These are phyloP conservation scores for Grosmannia clavigera DNA, from an alignment of 2,329 filamentous ascomycete species.

Conservation along the genomic window DNA sequence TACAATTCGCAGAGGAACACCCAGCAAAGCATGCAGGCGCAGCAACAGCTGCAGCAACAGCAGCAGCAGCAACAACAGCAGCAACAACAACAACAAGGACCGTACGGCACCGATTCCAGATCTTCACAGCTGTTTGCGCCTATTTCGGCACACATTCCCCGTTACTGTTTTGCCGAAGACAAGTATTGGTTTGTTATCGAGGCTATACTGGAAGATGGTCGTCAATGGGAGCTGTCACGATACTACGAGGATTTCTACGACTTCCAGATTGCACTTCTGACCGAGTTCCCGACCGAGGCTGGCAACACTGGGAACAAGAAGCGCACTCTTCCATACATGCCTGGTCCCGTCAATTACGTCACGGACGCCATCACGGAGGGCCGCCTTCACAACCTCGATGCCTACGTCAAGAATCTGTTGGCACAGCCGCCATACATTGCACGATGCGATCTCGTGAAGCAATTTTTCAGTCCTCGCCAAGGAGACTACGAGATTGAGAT, in stretches of 20 bases:
- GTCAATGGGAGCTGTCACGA: slow-evolving; percentile 83
- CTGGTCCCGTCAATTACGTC: slow-evolving; percentile 91
- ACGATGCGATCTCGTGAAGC: slow-evolving; percentile 69
- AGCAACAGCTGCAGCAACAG: slow-evolving; percentile 13
- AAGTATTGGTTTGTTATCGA: slow-evolving; percentile 99
- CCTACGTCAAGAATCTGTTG: slow-evolving; percentile 88
- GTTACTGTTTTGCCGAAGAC: slow-evolving; percentile 91
- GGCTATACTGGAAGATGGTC: slow-evolving; percentile 76
- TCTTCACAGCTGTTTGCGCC: slow-evolving; percentile 58
- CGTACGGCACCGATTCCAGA: slow-evolving; percentile 23
- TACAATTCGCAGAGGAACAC: slow-evolving; percentile 17
- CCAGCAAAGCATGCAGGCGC: slow-evolving; percentile 19
- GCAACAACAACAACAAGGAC: background rate
- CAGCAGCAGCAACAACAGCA: no score
- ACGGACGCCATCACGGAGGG: slow-evolving; percentile 97
- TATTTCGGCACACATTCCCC: slow-evolving; percentile 70
- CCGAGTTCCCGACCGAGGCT: slow-evolving; percentile 83
- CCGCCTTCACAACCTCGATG: slow-evolving; percentile 80
- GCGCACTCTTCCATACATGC: slow-evolving; percentile 90
- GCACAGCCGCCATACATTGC: slow-evolving; percentile 75
- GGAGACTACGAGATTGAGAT: slow-evolving; percentile 88
- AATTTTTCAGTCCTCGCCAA: slow-evolving; percentile 81
- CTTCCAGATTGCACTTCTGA: slow-evolving; percentile 89
- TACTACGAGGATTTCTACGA: slow-evolving; percentile 99
- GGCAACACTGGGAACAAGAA: slow-evolving; percentile 71